Percentiles rank a stretch among this genome's conserved stretches.
phyloP scores from a whole-genome alignment of 2,329 filamentous ascomycete species.

The Hypoxylon sp. region DNA sequence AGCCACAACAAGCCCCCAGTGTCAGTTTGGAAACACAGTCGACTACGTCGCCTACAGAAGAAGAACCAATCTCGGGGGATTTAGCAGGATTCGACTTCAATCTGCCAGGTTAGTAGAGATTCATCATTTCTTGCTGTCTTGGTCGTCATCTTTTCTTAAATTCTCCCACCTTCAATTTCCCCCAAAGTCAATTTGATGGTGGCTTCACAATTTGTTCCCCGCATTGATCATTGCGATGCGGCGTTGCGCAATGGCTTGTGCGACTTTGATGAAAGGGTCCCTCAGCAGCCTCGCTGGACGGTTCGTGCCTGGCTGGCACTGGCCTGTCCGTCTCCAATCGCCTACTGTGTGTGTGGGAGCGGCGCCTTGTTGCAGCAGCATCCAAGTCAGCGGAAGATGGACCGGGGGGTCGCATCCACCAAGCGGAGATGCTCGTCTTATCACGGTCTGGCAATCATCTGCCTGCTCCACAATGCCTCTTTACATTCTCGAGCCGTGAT shows the following conservation, averaged over 20 bases:
- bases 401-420: constrained; percentile 34
- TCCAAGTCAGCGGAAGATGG: constrained; percentile 31
- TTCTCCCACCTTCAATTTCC: constrained; percentile 2
- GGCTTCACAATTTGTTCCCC: constrained; percentile 32
- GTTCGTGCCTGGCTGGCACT: constrained; percentile 36
- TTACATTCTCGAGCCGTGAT: constrained; percentile 37
- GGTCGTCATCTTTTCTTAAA: constrained; percentile 2
- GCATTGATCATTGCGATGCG: constrained; percentile 39
- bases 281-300: constrained; percentile 27
- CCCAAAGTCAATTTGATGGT: constrained; percentile 36
- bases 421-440: constrained; percentile 45
- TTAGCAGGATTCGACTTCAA: constrained; percentile 53
- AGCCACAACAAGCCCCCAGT: constrained; percentile 29
- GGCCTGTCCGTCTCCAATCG: constrained; percentile 27
- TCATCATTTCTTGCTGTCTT: constrained; percentile 15
- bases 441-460: constrained; percentile 37
- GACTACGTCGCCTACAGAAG: constrained; percentile 50
- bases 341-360: constrained; percentile 19
- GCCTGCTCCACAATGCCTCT: constrained; percentile 32
- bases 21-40: constrained; percentile 45
- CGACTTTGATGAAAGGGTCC: constrained; percentile 18
- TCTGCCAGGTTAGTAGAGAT: constrained; percentile 50
- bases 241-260: constrained; percentile 41
- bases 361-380: constrained; percentile 30
- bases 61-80: constrained; percentile 44